phyloP scores from a whole-genome alignment of 805 yeast species.

The Candida bentonensis region DNA sequence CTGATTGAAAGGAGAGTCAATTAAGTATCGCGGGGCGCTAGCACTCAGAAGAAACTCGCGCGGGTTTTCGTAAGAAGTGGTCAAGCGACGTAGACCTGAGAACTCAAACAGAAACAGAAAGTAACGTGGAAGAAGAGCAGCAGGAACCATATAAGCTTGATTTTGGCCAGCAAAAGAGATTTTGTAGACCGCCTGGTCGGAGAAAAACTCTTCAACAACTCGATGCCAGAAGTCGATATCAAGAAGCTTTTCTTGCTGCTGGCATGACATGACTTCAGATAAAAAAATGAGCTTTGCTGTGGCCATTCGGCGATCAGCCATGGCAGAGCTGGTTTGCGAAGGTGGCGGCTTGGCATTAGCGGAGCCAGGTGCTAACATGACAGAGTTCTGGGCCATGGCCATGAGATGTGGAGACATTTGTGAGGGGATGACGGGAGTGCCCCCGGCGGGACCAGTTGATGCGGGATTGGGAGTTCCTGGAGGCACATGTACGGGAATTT shows the following conservation, averaged over 20 bases:
- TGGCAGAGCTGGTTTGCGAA: not conserved
- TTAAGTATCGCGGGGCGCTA: constrained; percentile 23
- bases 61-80: constrained; percentile 27
- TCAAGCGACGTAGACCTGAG: constrained; percentile 35
- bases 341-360: not conserved
- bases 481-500: too few species aligned
- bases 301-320: not conserved
- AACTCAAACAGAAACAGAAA: constrained; percentile 34
- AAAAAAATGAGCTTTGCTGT: not conserved
- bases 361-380: not conserved
- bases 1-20: constrained; percentile 36
- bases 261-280: not conserved
- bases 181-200: constrained; percentile 21
- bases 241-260: not conserved
- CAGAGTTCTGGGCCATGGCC: too few species aligned
- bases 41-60: constrained; percentile 42
- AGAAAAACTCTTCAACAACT: constrained; percentile 36
- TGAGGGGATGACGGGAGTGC: too few species aligned
- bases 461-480: too few species aligned
- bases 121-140: constrained; percentile 50
- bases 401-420: too few species aligned
- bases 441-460: too few species aligned
- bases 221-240: constrained; percentile 37
- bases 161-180: not conserved
- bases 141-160: constrained; percentile 37